Conservation (phyloP, 2,329 filamentous ascomycete genomes). For the Neurospora crassa region DNA sequence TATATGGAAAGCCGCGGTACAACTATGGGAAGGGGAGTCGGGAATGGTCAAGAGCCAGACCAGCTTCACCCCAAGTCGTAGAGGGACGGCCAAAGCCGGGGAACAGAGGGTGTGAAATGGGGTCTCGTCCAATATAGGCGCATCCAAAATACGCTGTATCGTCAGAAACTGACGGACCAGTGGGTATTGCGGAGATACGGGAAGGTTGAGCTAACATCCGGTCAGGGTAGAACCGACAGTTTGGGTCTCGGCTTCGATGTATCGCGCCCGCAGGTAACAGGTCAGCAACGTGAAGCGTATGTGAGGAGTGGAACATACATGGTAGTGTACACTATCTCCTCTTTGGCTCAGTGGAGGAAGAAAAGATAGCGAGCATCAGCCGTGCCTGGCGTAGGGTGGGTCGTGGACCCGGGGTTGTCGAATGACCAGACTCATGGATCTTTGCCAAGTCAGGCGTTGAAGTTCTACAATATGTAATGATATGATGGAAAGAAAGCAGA, state of each 20-base stretch:
- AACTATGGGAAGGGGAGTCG: not conserved
- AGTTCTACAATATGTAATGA: not conserved
- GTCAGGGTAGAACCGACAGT: not conserved
- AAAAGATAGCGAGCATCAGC: not conserved
- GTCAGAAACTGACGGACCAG: not conserved
- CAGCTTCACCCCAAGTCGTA: not conserved
- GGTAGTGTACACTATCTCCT: not conserved
- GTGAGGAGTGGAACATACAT: not conserved
- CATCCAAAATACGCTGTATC: not conserved
- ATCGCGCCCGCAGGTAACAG: not conserved
- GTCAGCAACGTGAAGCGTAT: not conserved
- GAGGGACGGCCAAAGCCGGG: not conserved
- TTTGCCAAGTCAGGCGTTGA: not conserved
- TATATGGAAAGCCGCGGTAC: not conserved
- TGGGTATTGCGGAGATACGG: not conserved
- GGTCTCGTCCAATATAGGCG: not conserved
- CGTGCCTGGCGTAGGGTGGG: not conserved
- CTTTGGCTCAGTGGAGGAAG: not conserved
- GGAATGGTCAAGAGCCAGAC: not conserved
- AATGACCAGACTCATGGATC: not conserved
- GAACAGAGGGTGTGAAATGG: not conserved
- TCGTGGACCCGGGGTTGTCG: not conserved
- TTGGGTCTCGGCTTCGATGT: not conserved
- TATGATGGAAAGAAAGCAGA: not conserved
- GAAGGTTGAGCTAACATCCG: not conserved